Base-by-base conservation (phyloP, 2,329 filamentous ascomycete species). In the Ophiobolus disseminans region DNA sequence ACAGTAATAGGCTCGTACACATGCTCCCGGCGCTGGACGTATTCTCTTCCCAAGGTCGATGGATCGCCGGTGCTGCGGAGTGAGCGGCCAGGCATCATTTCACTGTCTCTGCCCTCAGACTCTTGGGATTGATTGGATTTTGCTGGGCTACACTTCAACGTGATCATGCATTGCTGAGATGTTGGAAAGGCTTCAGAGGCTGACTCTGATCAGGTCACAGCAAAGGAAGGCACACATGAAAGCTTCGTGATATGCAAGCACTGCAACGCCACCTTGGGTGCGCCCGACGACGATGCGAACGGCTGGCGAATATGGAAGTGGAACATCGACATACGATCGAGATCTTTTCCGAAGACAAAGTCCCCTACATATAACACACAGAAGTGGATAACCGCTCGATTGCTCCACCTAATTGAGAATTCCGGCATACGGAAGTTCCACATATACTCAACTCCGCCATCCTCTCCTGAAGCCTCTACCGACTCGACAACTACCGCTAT, bases 401-500 rank as follows among this genome's bases (percentile, higher is more conserved):
- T 87, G 3, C 73, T 86, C 21, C 78, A 79, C 42, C 69, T 82
- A 4, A 79, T 84, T 31, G 82, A 86, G 19, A 79, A 78, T 47
- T 77, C 79, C 55, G 82, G 81, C 28, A 73, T 80, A 3, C 77
- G 82, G 14, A 80, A 82, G 57, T 85, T 86, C 68, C 50, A 84
- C 42, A 77, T 88, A 1, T 83, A 70, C 31, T 50, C 62, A 13
- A 26, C 23, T 19, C 32, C 39, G 3, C 14, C 37, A 10, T 35
- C 45, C 3, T 7, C 37, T 9, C 11, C 37, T 17, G 14, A 44
- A 16, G 8, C 45, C 1, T 21, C 45, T 7, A 11, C 48, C 1
- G 25, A 36, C 16, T 23, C 48, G 30, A 35, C 36, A 5, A 6
- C 40, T 22, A 11, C 40, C 22, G 38, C 59, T 13, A 48, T 57